These are phyloP conservation scores for Stygiomarasmius scandens DNA, from an alignment of 1,284 basidiomycete genomes.

Conservation along the genomic window DNA sequence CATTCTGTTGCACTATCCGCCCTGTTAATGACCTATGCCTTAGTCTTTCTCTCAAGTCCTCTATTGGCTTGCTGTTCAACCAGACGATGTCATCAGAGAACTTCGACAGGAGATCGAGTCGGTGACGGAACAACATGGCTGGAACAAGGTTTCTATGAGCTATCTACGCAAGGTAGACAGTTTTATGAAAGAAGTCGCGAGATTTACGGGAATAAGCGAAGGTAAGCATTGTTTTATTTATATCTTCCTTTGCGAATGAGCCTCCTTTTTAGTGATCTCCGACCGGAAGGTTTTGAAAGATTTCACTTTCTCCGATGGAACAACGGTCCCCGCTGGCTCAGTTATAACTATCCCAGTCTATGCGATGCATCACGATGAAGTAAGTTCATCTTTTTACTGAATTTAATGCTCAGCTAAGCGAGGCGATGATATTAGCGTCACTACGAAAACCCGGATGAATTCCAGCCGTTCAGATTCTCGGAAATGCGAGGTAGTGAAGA, in stretches of 20 bases:
- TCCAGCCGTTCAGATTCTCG: conserved; percentile 1
- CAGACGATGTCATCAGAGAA: conserved; percentile 33
- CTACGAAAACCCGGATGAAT: not conserved
- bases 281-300: conserved; percentile 24
- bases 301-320: conserved; percentile 31
- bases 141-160: conserved; percentile 35
- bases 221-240: not conserved
- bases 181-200: conserved; percentile 14
- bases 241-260: not conserved
- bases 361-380: conserved; percentile 19
- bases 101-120: conserved; percentile 45
- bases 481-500: conserved; percentile 5
- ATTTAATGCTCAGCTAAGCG: not conserved
- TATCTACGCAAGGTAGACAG: conserved; percentile 16
- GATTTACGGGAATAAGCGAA: not conserved
- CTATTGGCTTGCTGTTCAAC: conserved; percentile 27
- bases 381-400: not conserved
- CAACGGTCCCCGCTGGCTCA: conserved; percentile 25
- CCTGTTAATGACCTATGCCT: too few species aligned
- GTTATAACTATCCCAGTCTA: conserved; percentile 12
- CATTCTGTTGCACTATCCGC: not conserved
- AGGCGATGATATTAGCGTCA: conserved; percentile 3
- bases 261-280: conserved; percentile 17
- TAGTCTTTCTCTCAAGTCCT: conserved; percentile 38
- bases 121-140: conserved; percentile 37